Conservation (phyloP, 2,329 filamentous ascomycete species). For the Ascochyta lentis region DNA sequence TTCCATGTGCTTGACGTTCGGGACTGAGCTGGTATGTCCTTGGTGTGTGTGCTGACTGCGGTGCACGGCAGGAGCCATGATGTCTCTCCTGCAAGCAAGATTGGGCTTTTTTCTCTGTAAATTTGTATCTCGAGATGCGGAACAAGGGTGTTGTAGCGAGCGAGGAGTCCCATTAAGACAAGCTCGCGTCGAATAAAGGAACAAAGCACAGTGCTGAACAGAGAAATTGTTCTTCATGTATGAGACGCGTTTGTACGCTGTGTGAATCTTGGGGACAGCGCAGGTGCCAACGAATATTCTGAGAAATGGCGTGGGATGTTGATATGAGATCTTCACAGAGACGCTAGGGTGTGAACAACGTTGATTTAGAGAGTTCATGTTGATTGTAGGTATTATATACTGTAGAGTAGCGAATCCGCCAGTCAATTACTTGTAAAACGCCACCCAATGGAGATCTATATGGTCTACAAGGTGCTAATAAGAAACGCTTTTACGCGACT, state of each 20-base stretch:
- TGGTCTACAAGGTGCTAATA: constrained; percentile 10
- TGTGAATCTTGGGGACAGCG: neutral
- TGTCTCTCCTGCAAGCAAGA: too few species aligned
- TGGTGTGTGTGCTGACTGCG: neutral
- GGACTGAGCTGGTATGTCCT: neutral
- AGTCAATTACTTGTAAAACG: constrained; percentile 5
- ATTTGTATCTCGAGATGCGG: too few species aligned
- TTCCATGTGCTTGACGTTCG: neutral
- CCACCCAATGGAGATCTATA: constrained; percentile 23
- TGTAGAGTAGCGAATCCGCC: neutral
- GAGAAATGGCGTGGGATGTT: too few species aligned
- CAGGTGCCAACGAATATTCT: too few species aligned
- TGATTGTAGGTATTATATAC: constrained; percentile 2
- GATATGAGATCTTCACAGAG: neutral
- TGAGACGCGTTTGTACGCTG: neutral
- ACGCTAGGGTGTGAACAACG: neutral
- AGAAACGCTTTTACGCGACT: constrained; percentile 6
- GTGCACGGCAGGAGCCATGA: constrained; percentile 2
- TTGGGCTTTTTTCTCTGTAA: too few species aligned
- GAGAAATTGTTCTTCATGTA: too few species aligned
- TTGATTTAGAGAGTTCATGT: neutral
- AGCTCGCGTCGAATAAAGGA: too few species aligned
- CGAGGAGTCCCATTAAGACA: too few species aligned
- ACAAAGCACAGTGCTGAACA: too few species aligned
- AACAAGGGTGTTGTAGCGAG: too few species aligned